phyloP scores from a whole-genome alignment of 495 filamentous ascomycete genomes.

The Xylaria scruposa region DNA sequence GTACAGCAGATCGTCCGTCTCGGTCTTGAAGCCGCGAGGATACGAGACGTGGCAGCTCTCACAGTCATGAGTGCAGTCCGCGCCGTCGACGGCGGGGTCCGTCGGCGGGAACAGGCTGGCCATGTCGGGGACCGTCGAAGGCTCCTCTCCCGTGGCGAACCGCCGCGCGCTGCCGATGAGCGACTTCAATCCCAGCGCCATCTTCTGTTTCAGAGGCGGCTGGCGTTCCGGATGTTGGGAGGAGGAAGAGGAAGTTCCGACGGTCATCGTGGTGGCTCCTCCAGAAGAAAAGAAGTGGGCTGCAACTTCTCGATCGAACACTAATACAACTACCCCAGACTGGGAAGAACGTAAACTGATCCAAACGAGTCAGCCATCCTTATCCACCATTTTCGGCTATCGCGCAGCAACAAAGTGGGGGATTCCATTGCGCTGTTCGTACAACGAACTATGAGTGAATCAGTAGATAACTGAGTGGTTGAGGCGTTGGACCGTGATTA shows the following conservation, averaged over 20 bases:
- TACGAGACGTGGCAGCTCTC: constrained; percentile 78
- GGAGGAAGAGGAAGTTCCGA: not conserved
- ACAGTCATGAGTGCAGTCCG: constrained; percentile 91
- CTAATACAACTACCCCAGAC: not conserved
- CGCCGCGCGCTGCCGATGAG: constrained; percentile 50
- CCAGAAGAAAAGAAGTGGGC: constrained; percentile 3
- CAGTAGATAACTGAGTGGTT: not conserved
- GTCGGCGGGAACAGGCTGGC: constrained; percentile 69
- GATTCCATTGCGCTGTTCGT: constrained; percentile 7
- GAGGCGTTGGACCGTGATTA: not conserved
- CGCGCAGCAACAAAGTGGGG: not conserved
- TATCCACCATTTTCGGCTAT: constrained; percentile 4
- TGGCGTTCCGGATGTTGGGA: constrained; percentile 15
- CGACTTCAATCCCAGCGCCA: constrained; percentile 47
- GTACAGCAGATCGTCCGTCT: constrained; percentile 80
- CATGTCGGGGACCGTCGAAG: constrained; percentile 68
- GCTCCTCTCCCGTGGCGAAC: constrained; percentile 68
- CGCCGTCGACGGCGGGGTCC: constrained; percentile 76
- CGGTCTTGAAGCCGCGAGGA: constrained; percentile 73
- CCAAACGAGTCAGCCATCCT: constrained; percentile 9
- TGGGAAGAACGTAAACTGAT: constrained; percentile 11
- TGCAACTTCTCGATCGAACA: not conserved
- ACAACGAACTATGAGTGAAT: constrained; percentile 10
- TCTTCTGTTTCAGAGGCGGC: constrained; percentile 29
- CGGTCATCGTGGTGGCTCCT: not conserved